These are phyloP conservation scores for Populus nigra DNA, from an alignment of 345 rosid species.

Conservation along the genomic window DNA sequence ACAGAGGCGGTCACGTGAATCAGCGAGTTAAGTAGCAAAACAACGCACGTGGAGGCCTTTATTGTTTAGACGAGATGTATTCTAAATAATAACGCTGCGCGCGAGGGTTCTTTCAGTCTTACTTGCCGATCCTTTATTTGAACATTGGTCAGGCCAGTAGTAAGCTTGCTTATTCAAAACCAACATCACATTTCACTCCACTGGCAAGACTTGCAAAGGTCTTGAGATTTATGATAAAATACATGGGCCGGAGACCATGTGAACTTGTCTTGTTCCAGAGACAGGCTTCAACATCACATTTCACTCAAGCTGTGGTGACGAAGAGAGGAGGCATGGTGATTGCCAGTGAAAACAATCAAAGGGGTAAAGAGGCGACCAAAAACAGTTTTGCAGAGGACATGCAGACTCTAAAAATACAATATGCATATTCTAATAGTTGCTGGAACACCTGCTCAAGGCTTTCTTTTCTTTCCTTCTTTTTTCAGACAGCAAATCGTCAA, in stretches of 20 bases:
- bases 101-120: too few relatives aligned
- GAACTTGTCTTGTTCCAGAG: background rate
- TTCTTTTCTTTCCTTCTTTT: background rate
- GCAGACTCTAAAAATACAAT: background rate
- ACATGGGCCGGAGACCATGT: background rate
- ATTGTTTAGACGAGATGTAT: too few relatives aligned
- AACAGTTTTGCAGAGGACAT: background rate
- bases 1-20: background rate
- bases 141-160: too few relatives aligned
- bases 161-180: rapidly evolving
- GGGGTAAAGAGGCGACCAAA: background rate
- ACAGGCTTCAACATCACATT: too few relatives aligned
- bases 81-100: too few relatives aligned
- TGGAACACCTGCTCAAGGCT: background rate
- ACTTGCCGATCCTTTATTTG: too few relatives aligned
- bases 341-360: too few relatives aligned
- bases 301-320: background rate
- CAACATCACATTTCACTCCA: too few relatives aligned
- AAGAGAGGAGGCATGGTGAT: background rate
- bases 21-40: background rate
- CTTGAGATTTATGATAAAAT: background rate
- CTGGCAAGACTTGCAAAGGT: too few relatives aligned
- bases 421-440: background rate
- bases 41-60: background rate
- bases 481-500: background rate